phyloP scores from a whole-genome alignment of 495 filamentous ascomycete species.

The Penicillium desertorum region DNA sequence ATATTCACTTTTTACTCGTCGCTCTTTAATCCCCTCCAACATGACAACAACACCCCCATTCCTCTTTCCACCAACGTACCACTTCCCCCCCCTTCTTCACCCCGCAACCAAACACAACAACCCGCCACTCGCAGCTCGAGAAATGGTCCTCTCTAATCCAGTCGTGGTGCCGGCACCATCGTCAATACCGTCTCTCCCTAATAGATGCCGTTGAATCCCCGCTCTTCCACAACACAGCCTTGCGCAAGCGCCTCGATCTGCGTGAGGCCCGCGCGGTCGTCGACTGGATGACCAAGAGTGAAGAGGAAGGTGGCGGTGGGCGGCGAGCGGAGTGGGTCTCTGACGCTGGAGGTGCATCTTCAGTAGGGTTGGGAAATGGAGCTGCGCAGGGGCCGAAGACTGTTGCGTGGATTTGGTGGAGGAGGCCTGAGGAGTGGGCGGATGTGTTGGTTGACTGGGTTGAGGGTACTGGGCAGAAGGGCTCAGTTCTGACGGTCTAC shows the following conservation, averaged over 20 bases:
- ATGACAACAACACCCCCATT: conserved; percentile 30
- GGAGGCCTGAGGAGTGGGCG: conserved; percentile 73
- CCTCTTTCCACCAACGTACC: conserved; percentile 46
- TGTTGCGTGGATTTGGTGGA: conserved; percentile 67
- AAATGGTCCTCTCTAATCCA: conserved; percentile 88
- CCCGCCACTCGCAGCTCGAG: conserved; percentile 70
- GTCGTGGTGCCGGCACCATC: conserved; percentile 76
- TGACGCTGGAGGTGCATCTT: conserved; percentile 13
- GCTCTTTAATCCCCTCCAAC: background rate
- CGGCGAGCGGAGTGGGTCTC: conserved; percentile 67
- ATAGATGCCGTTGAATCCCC: conserved; percentile 58
- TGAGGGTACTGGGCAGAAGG: conserved; percentile 71
- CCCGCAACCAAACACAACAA: conserved; percentile 72
- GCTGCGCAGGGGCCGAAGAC: conserved; percentile 31
- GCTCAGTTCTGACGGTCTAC: conserved; percentile 72
- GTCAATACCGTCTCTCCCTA: conserved; percentile 67
- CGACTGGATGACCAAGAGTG: conserved; percentile 67
- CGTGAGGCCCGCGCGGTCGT: conserved; percentile 67
- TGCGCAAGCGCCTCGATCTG: conserved; percentile 57
- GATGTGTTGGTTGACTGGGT: conserved; percentile 62
- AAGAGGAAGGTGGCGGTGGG: conserved; percentile 57
- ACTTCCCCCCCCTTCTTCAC: conserved; percentile 61
- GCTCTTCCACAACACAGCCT: conserved; percentile 54
- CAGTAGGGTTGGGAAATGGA: background rate
- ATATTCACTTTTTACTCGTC: background rate